Evolutionary conservation across 2,329 filamentous ascomycete genomes (phyloP), one percentile per base, ranked within the genome.

Genomic region (Purpureocillium takamizusanense): DNA sequence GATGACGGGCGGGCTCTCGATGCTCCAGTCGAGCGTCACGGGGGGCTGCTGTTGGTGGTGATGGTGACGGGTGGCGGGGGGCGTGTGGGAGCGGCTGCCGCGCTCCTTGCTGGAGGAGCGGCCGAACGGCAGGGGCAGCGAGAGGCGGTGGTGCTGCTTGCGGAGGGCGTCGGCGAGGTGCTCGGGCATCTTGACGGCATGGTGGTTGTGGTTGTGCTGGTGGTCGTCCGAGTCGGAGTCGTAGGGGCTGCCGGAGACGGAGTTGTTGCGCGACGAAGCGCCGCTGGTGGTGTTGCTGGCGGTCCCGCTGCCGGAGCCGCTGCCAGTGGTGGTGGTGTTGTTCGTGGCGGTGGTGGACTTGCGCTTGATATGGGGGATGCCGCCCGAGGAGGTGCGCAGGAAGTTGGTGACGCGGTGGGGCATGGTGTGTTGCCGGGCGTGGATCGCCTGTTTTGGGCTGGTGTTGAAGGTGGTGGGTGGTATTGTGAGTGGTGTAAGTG

Each of bases 1-100:
- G 33, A 95, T 76, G 14, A 90, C 72, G 3, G 89, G 89, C 2
- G 88, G 87, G 11, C 86, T 94, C 67, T 95, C 89, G 46, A 95
- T 83, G 50, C 65, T 69, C 67, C 71, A 76, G 42, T 68, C 61
- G 14, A 78, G 53, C 2, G 61, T 51, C 9, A 68, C 21, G 21
- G 21, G 21, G 21, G 21, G 21, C 10, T 25, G 21, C 21, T 25
- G 21, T 10, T 10, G n/a, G 21, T 25, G 21, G 11, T 12, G 30
- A 25, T 10, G 27, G 15, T 17, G 14, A 37, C 13, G 35, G 11
- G 31, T 57, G 46, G n/a, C 47, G 17, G 23, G 13, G 25, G 12
- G 18, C 29, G 21, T 25, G 21, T 5, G 6, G 6, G 21, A 25
- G 21, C 21, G 21, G 21, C 21, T 25, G 21, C 21, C 10, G 21